These are phyloP conservation scores for Talaromyces sp. DNA, from an alignment of 2,329 filamentous ascomycete species.

Conservation along the genomic window DNA sequence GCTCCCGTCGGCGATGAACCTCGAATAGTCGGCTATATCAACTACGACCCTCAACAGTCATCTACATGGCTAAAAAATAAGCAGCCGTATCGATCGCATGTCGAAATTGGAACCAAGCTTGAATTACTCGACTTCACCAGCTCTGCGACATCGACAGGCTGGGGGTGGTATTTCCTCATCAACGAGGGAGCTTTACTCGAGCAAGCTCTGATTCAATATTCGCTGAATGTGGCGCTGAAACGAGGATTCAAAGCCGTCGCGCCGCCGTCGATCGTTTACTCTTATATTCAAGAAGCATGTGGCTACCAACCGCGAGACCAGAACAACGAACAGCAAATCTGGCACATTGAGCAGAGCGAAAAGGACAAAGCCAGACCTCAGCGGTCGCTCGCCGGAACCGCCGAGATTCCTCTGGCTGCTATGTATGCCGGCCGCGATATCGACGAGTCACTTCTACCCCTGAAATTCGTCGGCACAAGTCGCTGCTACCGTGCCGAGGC, in stretches of 20 bases:
- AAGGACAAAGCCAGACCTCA: conserved; percentile 64
- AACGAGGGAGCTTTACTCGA: conserved; percentile 91
- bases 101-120: conserved; percentile 81
- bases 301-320: conserved; percentile 92
- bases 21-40: conserved; percentile 70
- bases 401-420: conserved; percentile 89
- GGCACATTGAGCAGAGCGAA: conserved; percentile 65
- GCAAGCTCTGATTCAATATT: conserved; percentile 85
- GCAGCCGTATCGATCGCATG: conserved; percentile 61
- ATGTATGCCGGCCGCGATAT: conserved; percentile 76
- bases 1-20: conserved; percentile 70
- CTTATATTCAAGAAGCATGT: conserved; percentile 82
- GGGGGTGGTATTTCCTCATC: conserved; percentile 97
- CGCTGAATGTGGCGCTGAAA: conserved; percentile 66
- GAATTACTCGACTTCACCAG: conserved; percentile 84
- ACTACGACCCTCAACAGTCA: conserved; percentile 57
- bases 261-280: conserved; percentile 87
- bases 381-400: conserved; percentile 77
- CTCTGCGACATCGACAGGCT: conserved; percentile 78
- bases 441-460: conserved; percentile 62
- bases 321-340: conserved; percentile 88
- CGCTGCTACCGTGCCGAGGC: conserved; percentile 96
- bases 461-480: conserved; percentile 77
- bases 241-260: conserved; percentile 76
- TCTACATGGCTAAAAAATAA: conserved; percentile 30